Conservation (phyloP, 345 rosid species). For the Citrus reticulata region DNA sequence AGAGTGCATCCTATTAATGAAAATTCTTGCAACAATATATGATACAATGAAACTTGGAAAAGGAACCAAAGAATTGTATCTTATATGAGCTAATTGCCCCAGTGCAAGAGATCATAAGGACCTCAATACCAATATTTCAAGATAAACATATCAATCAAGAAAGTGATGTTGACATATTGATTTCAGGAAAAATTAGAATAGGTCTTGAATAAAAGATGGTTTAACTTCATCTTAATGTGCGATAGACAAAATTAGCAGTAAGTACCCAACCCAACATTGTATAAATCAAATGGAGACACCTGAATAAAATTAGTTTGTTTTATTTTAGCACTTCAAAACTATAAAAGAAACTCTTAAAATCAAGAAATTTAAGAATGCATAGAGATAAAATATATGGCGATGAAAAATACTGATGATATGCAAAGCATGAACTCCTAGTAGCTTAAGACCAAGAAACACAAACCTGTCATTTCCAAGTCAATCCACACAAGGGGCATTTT, state of each 20-base stretch:
- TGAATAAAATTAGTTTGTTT: background rate
- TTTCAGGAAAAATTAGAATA: background rate
- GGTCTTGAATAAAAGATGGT: background rate
- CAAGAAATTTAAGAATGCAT: too few species aligned
- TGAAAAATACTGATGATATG: background rate
- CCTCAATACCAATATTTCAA: background rate
- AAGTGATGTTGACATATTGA: background rate
- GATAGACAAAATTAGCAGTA: background rate
- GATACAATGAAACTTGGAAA: too few species aligned
- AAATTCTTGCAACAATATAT: too few species aligned
- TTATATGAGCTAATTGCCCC: background rate
- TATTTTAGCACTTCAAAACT: background rate
- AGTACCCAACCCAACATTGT: background rate
- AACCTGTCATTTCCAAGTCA: conserved; percentile 97
- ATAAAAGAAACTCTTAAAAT: too few species aligned
- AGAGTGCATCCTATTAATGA: background rate
- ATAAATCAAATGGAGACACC: background rate
- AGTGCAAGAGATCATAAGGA: background rate
- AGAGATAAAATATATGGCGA: too few species aligned
- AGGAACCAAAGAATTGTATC: background rate
- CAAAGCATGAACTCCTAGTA: background rate
- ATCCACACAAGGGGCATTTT: conserved; percentile 91
- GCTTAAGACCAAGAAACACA: background rate
- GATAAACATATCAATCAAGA: background rate
- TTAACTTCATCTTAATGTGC: background rate